Conservation (phyloP, 2,329 filamentous ascomycete species). For the Ophiostoma perfectum region DNA sequence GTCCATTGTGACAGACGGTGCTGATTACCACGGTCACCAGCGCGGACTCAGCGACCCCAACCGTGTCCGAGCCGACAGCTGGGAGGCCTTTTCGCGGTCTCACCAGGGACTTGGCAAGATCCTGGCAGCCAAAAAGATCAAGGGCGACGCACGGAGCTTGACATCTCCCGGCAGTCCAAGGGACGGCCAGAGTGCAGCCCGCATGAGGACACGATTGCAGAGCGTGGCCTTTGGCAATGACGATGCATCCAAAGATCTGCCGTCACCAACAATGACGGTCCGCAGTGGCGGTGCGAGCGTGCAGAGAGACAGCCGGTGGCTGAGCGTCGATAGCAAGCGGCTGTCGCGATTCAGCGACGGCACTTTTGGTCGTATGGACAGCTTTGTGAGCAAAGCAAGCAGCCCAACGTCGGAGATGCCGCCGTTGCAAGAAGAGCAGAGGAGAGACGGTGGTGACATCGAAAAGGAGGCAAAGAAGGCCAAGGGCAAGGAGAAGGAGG, state of each 20-base stretch:
- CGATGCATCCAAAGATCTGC: not conserved
- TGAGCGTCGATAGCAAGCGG: conserved; percentile 14
- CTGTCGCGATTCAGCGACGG: conserved; percentile 25
- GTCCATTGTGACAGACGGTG: conserved; percentile 4
- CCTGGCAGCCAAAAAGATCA: not conserved
- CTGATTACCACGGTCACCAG: conserved; percentile 13
- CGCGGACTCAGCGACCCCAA: not conserved
- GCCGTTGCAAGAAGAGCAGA: not conserved
- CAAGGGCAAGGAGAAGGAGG: not conserved
- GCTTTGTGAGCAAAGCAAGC: conserved; percentile 11
- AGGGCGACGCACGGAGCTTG: not conserved
- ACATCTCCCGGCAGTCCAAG: not conserved
- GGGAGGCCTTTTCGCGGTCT: conserved; percentile 23
- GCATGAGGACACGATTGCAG: not conserved
- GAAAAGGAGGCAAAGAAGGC: not conserved
- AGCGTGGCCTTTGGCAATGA: not conserved
- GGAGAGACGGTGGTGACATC: too few relatives aligned
- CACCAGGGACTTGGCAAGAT: conserved; percentile 18
- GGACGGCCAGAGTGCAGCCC: not conserved
- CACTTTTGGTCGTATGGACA: conserved; percentile 24
- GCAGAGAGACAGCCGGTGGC: not conserved
- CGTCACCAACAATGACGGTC: not conserved
- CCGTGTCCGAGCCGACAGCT: conserved; percentile 21
- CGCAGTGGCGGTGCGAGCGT: not conserved
- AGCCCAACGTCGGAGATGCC: not conserved